phyloP scores from a whole-genome alignment of 306 rosid species.

The Acacia acuminata region DNA sequence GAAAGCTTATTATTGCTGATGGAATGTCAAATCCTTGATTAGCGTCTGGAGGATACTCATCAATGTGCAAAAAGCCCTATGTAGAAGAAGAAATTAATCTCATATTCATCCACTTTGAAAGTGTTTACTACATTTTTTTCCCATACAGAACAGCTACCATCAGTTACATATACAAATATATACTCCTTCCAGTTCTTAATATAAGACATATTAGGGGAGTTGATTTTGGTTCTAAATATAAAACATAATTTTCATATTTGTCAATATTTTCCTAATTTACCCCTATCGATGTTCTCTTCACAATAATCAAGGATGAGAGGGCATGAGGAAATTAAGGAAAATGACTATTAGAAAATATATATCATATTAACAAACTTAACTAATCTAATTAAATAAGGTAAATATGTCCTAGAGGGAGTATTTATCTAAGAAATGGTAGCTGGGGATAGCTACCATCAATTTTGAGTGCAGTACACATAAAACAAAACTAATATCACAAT shows the following conservation, averaged over 20 bases:
- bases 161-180: not conserved
- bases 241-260: no score
- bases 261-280: no score
- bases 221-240: no score
- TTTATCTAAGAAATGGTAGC: not conserved
- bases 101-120: not conserved
- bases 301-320: no score
- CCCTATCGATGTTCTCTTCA: no score
- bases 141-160: not conserved
- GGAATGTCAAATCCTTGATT: conserved; percentile 98
- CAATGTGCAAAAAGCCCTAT: conserved; percentile 94
- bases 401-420: no score
- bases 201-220: no score
- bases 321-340: no score
- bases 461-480: not conserved
- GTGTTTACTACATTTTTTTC: not conserved
- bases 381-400: no score
- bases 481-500: not conserved
- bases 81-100: conserved; percentile 30
- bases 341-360: no score
- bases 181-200: no score
- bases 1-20: conserved; percentile 86
- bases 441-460: not conserved
- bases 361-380: no score
- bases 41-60: conserved; percentile 96